Base-by-base conservation (phyloP, 768 basidiomycete species). In the Exidia glandulosa region DNA sequence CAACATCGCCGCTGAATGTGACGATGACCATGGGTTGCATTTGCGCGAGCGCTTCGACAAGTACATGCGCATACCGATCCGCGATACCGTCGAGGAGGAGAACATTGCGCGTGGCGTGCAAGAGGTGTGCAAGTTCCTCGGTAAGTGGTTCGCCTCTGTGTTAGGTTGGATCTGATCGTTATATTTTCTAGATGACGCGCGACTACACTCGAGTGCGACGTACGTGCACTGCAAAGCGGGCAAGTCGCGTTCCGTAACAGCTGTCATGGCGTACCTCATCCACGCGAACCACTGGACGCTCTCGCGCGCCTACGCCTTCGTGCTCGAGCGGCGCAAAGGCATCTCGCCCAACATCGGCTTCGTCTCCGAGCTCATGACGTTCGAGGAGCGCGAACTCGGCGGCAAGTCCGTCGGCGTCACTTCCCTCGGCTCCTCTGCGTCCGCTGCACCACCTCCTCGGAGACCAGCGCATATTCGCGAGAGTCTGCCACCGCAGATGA, bases 311-410 rank as follows among this genome's bases (percentile, higher is more conserved):
- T 98, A 97, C 69, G 75, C 86, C 0, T 96, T 93, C 68, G 94
- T 98, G 29, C 80, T 91, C 41, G 94, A 94, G 66, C 83, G 93
- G 9, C 84, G 95, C 34, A 92, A 91, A 65, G 93, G 93, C 64
- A 95, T 97, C 64, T 94, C 90, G 14, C 95, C 94, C 10, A 97
- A 96, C 69, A 95, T 98, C 63, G 95, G 95, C 6, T 98, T 98
- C 72, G 93, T 97, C 48, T 92, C 90, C 3, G 94, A 96, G 72
- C 80, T 98, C 47, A 96, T 96, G 94, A 87, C 85, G 54, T 96
- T 94, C 67, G 94, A 98, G 74, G 93, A 95, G 68, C 78, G 86
- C 68, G 89, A 95, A 72, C 76, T 94, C 56, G 84, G 94, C 61
- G 78, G 88, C 58, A 83, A 90, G 74, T 83, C 81, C 13, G 74